Evolutionary conservation across 2,329 filamentous ascomycete genomes (phyloP).

Genomic region (Rosellinia necatrix): DNA sequence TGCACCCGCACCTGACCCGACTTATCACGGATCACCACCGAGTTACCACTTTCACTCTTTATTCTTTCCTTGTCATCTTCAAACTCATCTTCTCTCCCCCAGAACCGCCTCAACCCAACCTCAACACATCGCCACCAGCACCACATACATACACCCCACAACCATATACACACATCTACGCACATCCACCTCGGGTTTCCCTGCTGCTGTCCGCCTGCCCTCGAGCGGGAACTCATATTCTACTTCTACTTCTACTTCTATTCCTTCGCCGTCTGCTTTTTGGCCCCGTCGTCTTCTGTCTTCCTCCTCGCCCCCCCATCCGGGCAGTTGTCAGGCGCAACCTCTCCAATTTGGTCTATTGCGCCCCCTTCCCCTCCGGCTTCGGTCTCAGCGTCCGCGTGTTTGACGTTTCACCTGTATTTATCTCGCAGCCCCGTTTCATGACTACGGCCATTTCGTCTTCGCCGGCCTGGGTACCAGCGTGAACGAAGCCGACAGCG

Average conservation of each 20-base stretch:
- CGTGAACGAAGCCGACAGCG: no score
- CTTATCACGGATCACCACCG: no score
- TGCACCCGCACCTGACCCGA: conserved; percentile 28
- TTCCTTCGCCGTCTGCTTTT: conserved; percentile 6
- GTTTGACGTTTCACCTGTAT: conserved; percentile 21
- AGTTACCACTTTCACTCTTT: no score
- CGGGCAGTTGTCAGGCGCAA: no score
- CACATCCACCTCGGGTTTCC: conserved; percentile 11
- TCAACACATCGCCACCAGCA: conserved; percentile 1
- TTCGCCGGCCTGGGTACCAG: conserved; percentile 1
- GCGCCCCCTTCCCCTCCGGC: conserved; percentile 1
- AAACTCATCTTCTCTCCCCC: no score
- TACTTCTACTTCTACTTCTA: conserved; percentile 7
- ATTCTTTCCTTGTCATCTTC: background rate
- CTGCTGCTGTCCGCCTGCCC: conserved; percentile 2
- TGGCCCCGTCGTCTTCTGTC: background rate
- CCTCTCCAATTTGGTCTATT: no score
- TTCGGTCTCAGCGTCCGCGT: background rate
- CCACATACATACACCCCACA: background rate
- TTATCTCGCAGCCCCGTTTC: conserved; percentile 21
- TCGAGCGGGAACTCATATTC: conserved; percentile 5
- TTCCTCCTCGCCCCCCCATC: background rate
- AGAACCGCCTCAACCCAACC: no score
- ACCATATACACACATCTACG: background rate
- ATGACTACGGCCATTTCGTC: conserved; percentile 9